A percentile compares a stretch with the other conserved stretches of the same genome.
Evolutionary conservation across 2,329 filamentous ascomycete genomes (phyloP).

Genomic region (Talaromyces sp.): DNA sequence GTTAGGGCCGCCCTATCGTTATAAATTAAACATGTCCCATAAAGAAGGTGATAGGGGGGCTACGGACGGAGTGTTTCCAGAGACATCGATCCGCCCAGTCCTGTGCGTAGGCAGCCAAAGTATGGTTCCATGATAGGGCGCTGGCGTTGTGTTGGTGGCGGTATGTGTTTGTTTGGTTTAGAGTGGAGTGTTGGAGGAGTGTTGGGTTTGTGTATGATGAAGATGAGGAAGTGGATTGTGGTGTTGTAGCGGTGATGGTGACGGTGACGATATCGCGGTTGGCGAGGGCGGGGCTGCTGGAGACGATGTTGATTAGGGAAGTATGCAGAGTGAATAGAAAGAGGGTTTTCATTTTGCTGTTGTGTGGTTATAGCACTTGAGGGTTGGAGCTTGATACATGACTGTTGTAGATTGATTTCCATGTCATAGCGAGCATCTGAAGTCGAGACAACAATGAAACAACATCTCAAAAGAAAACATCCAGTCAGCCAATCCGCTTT

Average conservation of each 20-base stretch:
- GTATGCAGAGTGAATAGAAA: background rate
- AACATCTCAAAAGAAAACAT: background rate
- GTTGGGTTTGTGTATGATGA: conserved; percentile 6
- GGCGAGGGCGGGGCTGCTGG: background rate
- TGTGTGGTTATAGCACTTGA: background rate
- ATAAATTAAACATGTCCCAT: no score
- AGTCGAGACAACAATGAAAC: background rate
- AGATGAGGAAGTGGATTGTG: background rate
- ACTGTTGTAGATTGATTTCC: background rate
- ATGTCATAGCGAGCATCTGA: background rate
- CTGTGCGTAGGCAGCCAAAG: conserved; percentile 58
- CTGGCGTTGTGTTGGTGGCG: conserved; percentile 72
- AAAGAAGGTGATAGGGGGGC: background rate
- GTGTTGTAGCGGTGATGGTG: conserved; percentile 5
- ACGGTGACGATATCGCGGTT: conserved; percentile 1
- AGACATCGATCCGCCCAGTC: conserved; percentile 58
- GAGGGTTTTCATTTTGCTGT: background rate
- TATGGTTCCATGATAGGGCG: conserved; percentile 59
- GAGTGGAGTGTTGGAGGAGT: background rate
- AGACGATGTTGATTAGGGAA: background rate
- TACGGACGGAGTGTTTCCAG: conserved; percentile 8
- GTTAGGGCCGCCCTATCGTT: conserved; percentile 58
- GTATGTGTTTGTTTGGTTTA: conserved; percentile 31
- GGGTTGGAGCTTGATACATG: background rate
- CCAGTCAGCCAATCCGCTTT: background rate